Evolutionary conservation across 352 stramenopile species (phyloP), one percentile per base, ranked within the genome.

Genomic region (Globisporangium barbulae): DNA sequence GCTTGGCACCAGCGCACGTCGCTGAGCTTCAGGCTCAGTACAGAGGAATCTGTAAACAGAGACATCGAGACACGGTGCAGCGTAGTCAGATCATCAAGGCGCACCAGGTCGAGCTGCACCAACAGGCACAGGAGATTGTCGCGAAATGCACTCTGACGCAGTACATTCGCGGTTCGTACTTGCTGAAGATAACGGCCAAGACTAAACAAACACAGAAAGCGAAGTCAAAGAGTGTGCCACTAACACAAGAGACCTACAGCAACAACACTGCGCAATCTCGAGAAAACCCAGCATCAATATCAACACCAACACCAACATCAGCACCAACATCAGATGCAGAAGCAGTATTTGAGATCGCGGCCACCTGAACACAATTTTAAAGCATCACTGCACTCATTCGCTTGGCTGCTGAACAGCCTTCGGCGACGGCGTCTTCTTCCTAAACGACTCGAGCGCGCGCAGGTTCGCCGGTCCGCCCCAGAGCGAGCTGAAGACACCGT

Each of bases 381-480:
- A 45, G 13, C 13, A 5, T n/a, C 13, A 45, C 39, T 45, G 5
- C 17, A 45, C 15, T 33, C 21, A 45, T 5, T 57, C 6, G 13
- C 21, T 63, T 64, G 31, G 25, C 31, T 25, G 5, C 30, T 64
- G 25, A 4, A 45, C 21, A 35, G 35, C 35, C 10, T 41, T 56
- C 17, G 42, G 53, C 0, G 61, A 56, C 15, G 53, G 41, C 19
- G 61, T 61, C 31, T 76, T 78, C 69, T 85, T 89, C 59, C 71
- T 75, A 4, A 89, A 50, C 50, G 75, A 65, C 52, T 88, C 74
- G 4, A 94, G 69, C 0, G 85, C 85, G n/a, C 79, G 68, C 10
- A 91, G 65, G 60, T 94, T 94, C 17, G 79, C 74, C n/a, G 83
- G 81, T 8, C 85, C 85, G 19, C 83, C 85, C 85, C 85, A 94